Evolutionary conservation across 169 alveolate genomes (phyloP).

Genomic region (Fabrea salina): DNA sequence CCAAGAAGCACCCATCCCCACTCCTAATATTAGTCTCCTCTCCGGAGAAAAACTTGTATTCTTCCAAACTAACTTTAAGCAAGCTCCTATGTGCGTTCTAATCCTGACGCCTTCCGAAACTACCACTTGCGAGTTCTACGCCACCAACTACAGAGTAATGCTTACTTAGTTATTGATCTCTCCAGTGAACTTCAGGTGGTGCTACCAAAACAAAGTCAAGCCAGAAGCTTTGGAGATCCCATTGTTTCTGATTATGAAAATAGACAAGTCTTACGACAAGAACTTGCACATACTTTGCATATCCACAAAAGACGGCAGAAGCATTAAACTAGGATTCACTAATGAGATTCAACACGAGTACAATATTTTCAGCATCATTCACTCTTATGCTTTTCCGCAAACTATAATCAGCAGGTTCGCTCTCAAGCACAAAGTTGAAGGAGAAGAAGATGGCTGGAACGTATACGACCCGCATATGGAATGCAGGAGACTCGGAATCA

Average conservation of each 20-base stretch:
- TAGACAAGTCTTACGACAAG: conserved; percentile 23
- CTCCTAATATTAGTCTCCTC: not conserved
- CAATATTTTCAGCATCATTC: not conserved
- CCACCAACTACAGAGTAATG: conserved; percentile 2
- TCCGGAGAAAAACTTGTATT: not conserved
- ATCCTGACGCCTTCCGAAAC: not conserved
- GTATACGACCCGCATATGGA: conserved; percentile 8
- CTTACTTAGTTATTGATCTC: not conserved
- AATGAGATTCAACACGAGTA: conserved; percentile 3
- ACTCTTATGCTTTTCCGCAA: not conserved
- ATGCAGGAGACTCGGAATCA: not conserved
- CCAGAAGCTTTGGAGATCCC: conserved; percentile 34
- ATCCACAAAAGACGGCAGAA: conserved; percentile 30
- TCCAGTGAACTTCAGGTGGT: not conserved
- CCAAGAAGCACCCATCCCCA: not conserved
- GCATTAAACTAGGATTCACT: not conserved
- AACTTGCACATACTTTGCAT: not conserved
- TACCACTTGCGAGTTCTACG: not conserved
- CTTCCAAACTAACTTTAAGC: not conserved
- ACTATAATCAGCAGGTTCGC: conserved; percentile 5
- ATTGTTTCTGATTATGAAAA: not conserved
- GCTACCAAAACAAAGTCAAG: conserved; percentile 14
- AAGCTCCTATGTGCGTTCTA: not conserved
- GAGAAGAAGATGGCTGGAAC: conserved; percentile 11
- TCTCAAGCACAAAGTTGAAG: not conserved